Evolutionary conservation across 768 basidiomycete species (phyloP), one percentile per base, ranked within the genome.

Genomic region (Leucosporidium scottii): DNA sequence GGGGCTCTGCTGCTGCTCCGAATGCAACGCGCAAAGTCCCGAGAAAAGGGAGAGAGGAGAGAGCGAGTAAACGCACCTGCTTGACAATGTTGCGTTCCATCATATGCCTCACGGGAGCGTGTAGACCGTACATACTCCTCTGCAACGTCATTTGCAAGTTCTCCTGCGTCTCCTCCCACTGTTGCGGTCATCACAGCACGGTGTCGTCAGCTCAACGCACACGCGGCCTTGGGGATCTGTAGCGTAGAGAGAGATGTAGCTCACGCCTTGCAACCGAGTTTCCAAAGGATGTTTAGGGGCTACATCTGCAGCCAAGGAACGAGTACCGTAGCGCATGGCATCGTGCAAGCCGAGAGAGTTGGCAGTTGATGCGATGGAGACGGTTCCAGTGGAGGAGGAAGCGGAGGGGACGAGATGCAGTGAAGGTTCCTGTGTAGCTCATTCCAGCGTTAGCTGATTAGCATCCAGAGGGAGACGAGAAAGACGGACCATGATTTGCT

Each of bases 81-180:
- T 84, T 79, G 13, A 93, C 90, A 51, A 93, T 83, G 81, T 87
- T 88, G 76, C 92, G 85, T 78, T 99, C 96, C 96, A 98, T 98
- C 71, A 96, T 82, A 61, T 86, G 81, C 36, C 93, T 85, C 79
- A 94, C 85, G 2, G 96, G 96, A 25, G 89, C 86, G 76, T 91
- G 91, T 73, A 97, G 78, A 47, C 96, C 96, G 75, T 87, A 87
- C 39, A 87, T 77, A 78, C 91, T 86, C 55, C 93, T 86, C 76
- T 91, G 84, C 79, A 94, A 81, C 58, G 85, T 92, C 66, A 97
- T 82, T 77, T 87, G 87, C 59, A 93, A 77, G 78, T 88, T 88
- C 78, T 91, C 88, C 78, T 96, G 93, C 12, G 93, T 92, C 71
- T 86, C 86, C 61, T 93, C 87, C 96, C 96, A 98, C 94, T 98